Percentiles rank a stretch among this genome's conserved stretches.
Evolutionary conservation across 1,139 yeast species (phyloP).

Genomic region (Yamadazyma diospyri): DNA sequence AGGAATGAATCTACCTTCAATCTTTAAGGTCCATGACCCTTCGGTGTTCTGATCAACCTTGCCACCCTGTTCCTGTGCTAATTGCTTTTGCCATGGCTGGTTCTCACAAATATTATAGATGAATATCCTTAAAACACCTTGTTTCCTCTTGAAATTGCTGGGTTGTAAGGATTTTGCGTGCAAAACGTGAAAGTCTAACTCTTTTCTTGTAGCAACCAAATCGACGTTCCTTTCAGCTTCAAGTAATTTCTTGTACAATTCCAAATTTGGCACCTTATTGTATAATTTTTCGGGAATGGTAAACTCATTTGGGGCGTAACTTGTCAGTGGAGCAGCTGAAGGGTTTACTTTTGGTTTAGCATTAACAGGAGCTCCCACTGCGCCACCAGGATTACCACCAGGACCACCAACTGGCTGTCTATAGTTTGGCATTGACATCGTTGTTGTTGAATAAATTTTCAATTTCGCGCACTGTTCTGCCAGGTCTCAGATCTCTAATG

Average conservation of each 20-base stretch:
- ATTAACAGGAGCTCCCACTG: background rate
- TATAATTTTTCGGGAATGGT: conserved; percentile 60
- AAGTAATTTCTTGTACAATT: conserved; percentile 61
- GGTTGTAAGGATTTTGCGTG: conserved; percentile 47
- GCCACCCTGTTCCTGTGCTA: conserved; percentile 22
- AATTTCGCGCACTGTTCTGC: conserved; percentile 1
- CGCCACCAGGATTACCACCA: background rate
- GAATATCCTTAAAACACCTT: conserved; percentile 68
- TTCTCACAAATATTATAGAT: conserved; percentile 79
- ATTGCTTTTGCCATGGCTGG: conserved; percentile 85
- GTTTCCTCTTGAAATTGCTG: conserved; percentile 41
- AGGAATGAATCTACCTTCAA: conserved; percentile 76
- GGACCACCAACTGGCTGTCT: conserved; percentile 4
- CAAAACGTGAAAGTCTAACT: conserved; percentile 80
- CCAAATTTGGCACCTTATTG: conserved; percentile 69
- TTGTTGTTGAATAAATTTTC: conserved; percentile 1
- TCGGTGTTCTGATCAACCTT: conserved; percentile 25
- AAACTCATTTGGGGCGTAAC: conserved; percentile 69
- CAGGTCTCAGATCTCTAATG: no score
- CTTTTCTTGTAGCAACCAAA: conserved; percentile 74
- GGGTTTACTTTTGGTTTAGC: conserved; percentile 29
- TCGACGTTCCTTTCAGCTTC: conserved; percentile 82
- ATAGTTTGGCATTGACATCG: conserved; percentile 9
- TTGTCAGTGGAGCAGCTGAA: conserved; percentile 38
- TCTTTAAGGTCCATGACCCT: conserved; percentile 79